A percentile compares a stretch with the other conserved stretches of the same genome.
phyloP scores from a whole-genome alignment of 805 yeast genomes.

The Kregervanrija delftensis region DNA sequence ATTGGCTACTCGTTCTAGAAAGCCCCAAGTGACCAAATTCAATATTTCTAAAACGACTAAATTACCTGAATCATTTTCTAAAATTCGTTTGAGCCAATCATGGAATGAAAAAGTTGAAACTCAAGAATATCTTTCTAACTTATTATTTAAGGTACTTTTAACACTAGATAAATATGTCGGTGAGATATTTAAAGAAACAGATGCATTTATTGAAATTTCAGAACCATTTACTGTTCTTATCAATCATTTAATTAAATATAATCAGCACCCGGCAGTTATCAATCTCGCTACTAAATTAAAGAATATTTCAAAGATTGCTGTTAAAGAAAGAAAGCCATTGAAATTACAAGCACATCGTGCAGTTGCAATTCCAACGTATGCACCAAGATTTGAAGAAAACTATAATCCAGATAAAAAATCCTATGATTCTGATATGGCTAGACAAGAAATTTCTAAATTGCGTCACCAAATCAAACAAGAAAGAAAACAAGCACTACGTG shows the following conservation, averaged over 20 bases:
- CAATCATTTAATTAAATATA: conserved; percentile 30
- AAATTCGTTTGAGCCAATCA: conserved; percentile 8
- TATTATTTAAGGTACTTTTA: conserved; percentile 29
- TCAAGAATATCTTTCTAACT: conserved; percentile 17
- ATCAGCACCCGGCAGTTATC: conserved; percentile 30
- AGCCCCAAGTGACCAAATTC: conserved; percentile 14
- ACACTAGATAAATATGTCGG: conserved; percentile 27
- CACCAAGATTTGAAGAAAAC: conserved; percentile 93
- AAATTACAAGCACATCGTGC: conserved; percentile 79
- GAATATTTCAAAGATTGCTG: conserved; percentile 42
- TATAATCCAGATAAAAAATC: conserved; percentile 94
- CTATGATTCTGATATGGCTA: conserved; percentile 72
- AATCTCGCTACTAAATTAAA: conserved; percentile 36
- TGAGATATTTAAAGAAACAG: conserved; percentile 52
- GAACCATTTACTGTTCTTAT: conserved; percentile 40
- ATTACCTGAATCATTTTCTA: conserved; percentile 2
- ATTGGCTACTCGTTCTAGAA: conserved; percentile 16
- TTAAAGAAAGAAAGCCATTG: conserved; percentile 57
- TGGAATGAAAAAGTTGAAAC: conserved; percentile 9
- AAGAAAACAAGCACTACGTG: conserved; percentile 80
- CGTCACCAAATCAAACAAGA: conserved; percentile 85
- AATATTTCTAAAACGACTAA: conserved; percentile 9
- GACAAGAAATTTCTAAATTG: conserved; percentile 80
- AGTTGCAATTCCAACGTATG: conserved; percentile 72
- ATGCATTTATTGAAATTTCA: conserved; percentile 55